phyloP scores from a whole-genome alignment of 768 basidiomycete species.

The Gymnopilus junonius region DNA sequence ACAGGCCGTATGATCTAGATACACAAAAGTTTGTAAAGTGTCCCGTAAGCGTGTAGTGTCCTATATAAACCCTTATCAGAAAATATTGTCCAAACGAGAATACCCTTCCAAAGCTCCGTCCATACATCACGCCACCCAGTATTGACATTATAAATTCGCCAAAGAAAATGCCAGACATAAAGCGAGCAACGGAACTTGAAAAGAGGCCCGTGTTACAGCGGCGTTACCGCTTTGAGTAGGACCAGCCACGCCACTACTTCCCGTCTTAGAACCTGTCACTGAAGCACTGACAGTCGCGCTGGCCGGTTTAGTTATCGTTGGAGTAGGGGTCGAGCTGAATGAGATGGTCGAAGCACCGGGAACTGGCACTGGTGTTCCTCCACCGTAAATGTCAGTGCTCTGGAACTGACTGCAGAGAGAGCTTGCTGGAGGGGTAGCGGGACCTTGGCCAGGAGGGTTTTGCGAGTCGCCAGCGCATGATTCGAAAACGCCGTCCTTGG shows the following conservation, averaged over 20 bases:
- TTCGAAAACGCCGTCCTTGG: conserved; percentile 62
- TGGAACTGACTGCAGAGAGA: conserved; percentile 37
- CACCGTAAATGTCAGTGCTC: conserved; percentile 34
- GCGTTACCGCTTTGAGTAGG: conserved; percentile 1
- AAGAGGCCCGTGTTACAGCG: neutral
- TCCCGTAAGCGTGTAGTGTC: no score
- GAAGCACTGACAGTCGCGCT: neutral
- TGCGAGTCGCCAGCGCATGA: conserved; percentile 63
- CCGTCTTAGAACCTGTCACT: neutral
- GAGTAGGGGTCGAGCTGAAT: conserved; percentile 11
- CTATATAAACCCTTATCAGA: no score
- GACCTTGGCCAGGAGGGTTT: conserved; percentile 36
- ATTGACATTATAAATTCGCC: neutral
- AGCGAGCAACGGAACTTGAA: neutral
- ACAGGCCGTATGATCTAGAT: no score
- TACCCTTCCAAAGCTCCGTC: no score
- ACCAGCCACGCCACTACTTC: neutral
- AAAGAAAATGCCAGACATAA: neutral
- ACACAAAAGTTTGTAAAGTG: no score
- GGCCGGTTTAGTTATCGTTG: neutral
- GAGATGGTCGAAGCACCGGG: conserved; percentile 23
- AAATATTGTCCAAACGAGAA: no score
- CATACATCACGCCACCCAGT: no score
- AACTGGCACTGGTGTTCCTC: conserved; percentile 24
- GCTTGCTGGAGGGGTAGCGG: conserved; percentile 37